Base-by-base conservation (phyloP, 2,329 filamentous ascomycete genomes). In the Colletotrichum theobromicola region DNA sequence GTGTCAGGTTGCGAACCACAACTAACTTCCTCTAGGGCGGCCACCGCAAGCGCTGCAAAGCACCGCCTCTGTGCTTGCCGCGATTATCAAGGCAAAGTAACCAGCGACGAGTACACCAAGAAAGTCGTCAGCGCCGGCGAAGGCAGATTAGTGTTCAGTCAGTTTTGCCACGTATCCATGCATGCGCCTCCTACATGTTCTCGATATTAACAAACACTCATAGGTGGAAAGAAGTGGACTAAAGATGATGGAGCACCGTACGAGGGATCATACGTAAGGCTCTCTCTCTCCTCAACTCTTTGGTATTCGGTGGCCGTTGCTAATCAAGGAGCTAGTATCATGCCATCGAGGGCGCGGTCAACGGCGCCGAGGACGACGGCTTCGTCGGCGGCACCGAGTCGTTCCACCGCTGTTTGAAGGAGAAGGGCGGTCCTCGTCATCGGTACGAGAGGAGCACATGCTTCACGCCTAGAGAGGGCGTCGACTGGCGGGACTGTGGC, bases 211-310 rank as follows among this genome's bases (percentile, higher is more conserved):
- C 42, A 2, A n/a, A n/a, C n/a, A 5, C 5, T 21, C 3, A 7
- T 6, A 50, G 42, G 42, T 50, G 42, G 42, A 50, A 21, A 50
- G n/a, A 50, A 50, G n/a, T 50, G 42, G 42, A 50, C 42, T 0
- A 50, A 50, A 50, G 42, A 50, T 0, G 42, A 50, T 13, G 42
- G 42, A n/a, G 42, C 42, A 10, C 0, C 1, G 42, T 46, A 4
- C 0, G 42, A 46, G 21, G 42, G 42, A 46, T 2, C 2, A 46
- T 46, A 46, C 0, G 42, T 46, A 1, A 1, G 18, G n/a, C n/a
- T n/a, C n/a, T n/a, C n/a, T n/a, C 18, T 21, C 42, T 46, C 0
- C 3, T 46, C 37, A 7, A 21, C 4, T 0, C 18, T 0, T 4
- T 7, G 1, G 18, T 10, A 46, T 13, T 7, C 1, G 42, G 18